These are phyloP conservation scores for Omphalotus olearius DNA, from an alignment of 1,284 basidiomycete genomes.

Conservation along the genomic window DNA sequence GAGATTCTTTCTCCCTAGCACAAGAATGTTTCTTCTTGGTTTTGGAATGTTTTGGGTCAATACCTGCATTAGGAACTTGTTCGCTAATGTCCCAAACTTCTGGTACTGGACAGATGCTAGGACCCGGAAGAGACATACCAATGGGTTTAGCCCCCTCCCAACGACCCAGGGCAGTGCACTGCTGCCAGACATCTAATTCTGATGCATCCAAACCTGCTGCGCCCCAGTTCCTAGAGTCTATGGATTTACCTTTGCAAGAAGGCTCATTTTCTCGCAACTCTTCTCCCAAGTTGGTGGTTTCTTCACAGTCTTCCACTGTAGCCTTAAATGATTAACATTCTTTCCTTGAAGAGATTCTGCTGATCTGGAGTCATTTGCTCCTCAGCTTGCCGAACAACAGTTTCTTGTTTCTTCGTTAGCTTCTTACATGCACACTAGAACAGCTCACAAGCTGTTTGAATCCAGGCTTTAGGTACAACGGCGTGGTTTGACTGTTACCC, in stretches of 20 bases:
- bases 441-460: not conserved
- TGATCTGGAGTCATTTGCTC: not conserved
- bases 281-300: not conserved
- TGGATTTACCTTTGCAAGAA: slow-evolving; percentile 20
- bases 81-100: not conserved
- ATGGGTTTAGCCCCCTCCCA: not conserved
- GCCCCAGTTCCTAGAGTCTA: slow-evolving; percentile 25
- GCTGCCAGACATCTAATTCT: slow-evolving; percentile 17
- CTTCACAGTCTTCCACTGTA: not conserved
- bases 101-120: no score
- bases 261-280: slow-evolving; percentile 6
- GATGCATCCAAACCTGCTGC: slow-evolving; percentile 9
- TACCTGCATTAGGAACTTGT: not conserved
- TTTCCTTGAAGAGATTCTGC: not conserved
- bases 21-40: not conserved
- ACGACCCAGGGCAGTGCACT: slow-evolving; percentile 12
- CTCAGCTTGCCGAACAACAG: not conserved
- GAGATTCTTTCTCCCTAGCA: no score
- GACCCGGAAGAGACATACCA: no score
- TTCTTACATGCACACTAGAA: no score
- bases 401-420: slow-evolving; percentile 3
- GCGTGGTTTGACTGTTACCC: not conserved
- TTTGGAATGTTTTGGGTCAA: not conserved
- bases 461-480: not conserved
- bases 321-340: not conserved